Conservation (phyloP, 2,329 filamentous ascomycete genomes). For the Fonsecaea pedrosoi region DNA sequence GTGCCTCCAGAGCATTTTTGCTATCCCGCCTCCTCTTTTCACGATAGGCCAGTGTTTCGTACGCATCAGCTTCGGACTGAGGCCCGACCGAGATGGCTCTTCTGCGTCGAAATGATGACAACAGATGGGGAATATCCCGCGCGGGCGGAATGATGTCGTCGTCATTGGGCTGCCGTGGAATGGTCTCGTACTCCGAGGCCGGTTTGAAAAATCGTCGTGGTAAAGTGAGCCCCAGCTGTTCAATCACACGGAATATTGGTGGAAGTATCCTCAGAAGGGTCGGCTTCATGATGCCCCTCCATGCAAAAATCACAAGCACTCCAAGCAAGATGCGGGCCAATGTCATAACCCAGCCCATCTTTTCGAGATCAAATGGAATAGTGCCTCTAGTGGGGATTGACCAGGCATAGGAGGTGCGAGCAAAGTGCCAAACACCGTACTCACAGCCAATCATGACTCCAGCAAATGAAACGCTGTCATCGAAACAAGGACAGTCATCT, state of each 20-base stretch:
- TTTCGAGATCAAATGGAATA: slow-evolving; percentile 69
- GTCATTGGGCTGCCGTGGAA: slow-evolving; percentile 74
- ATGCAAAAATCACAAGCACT: slow-evolving; percentile 82
- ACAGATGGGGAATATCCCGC: slow-evolving; percentile 82
- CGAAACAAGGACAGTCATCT: slow-evolving; percentile 95
- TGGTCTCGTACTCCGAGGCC: slow-evolving; percentile 86
- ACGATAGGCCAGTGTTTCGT: slow-evolving; percentile 91
- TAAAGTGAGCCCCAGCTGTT: slow-evolving; percentile 77
- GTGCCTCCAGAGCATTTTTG: slow-evolving; percentile 44
- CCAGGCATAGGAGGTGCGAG: slow-evolving; percentile 62
- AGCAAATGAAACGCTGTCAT: slow-evolving; percentile 92
- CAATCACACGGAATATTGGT: slow-evolving; percentile 84
- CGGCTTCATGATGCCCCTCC: slow-evolving; percentile 90
- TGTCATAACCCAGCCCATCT: slow-evolving; percentile 70
- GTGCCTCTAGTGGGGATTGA: slow-evolving; percentile 61
- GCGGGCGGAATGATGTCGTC: slow-evolving; percentile 91
- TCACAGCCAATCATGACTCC: slow-evolving; percentile 87
- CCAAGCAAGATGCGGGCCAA: slow-evolving; percentile 75
- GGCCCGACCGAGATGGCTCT: slow-evolving; percentile 89
- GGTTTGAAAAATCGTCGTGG: slow-evolving; percentile 90
- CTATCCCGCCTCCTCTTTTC: slow-evolving; percentile 72
- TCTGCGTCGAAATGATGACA: slow-evolving; percentile 77
- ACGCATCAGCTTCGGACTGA: slow-evolving; percentile 94
- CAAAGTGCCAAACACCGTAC: slow-evolving; percentile 82
- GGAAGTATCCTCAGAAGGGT: slow-evolving; percentile 77